Conservation (phyloP, 495 filamentous ascomycete species). For the Penicillium argentinense region DNA sequence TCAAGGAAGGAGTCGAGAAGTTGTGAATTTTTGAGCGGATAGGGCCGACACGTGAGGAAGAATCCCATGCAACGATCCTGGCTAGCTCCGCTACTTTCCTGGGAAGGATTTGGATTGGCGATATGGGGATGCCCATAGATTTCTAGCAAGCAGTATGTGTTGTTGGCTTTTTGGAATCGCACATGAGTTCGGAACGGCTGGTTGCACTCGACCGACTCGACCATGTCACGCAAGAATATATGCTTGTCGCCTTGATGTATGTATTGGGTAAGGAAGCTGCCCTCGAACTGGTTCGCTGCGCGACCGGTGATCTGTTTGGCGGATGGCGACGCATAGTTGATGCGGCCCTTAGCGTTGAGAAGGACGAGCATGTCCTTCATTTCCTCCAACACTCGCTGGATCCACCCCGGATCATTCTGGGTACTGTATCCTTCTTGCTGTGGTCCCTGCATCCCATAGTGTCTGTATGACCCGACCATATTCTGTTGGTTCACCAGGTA, state of each 20-base stretch:
- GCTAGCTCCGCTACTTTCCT: conserved; percentile 48
- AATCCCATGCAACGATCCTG: conserved; percentile 79
- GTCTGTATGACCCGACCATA: conserved; percentile 23
- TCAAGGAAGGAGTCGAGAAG: conserved; percentile 92
- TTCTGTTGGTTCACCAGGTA: conserved; percentile 18
- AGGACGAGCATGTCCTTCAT: conserved; percentile 87
- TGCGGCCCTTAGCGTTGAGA: conserved; percentile 76
- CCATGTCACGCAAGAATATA: conserved; percentile 84
- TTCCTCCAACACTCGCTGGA: conserved; percentile 83
- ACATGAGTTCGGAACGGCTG: conserved; percentile 85
- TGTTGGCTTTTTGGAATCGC: conserved; percentile 76
- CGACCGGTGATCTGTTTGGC: conserved; percentile 77
- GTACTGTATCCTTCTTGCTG: conserved; percentile 64
- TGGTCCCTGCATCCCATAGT: conserved; percentile 50
- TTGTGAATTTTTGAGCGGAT: conserved; percentile 81
- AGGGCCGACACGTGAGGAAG: conserved; percentile 91
- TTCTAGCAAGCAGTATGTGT: conserved; percentile 77
- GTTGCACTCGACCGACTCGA: conserved; percentile 83
- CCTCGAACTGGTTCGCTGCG: conserved; percentile 64
- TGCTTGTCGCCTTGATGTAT: conserved; percentile 87
- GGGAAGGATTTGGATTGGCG: conserved; percentile 58
- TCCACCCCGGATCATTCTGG: conserved; percentile 86
- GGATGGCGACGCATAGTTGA: conserved; percentile 83
- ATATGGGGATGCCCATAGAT: conserved; percentile 90
- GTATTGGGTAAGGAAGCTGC: conserved; percentile 71